phyloP scores from a whole-genome alignment of 1,139 yeast genomes.

The Saccharomyces hybrid region DNA sequence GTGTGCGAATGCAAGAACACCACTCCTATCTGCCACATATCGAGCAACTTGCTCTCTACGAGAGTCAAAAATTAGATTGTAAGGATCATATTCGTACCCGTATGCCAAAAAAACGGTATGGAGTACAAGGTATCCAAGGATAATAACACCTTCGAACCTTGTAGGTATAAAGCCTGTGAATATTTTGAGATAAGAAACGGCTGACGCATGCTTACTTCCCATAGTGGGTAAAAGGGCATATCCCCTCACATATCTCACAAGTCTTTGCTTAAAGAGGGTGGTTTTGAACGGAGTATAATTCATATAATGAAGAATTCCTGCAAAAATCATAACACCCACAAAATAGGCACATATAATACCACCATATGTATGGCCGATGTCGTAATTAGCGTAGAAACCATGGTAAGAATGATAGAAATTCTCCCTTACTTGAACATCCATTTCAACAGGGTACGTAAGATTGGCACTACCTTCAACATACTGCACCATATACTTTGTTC shows the following conservation, averaged over 20 bases:
- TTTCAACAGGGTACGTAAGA: conserved; percentile 11
- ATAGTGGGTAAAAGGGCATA: conserved; percentile 14
- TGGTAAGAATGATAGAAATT: conserved; percentile 14
- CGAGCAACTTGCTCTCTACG: conserved; percentile 36
- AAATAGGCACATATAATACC: conserved; percentile 12
- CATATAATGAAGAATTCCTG: conserved; percentile 9
- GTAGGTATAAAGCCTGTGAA: conserved; percentile 33
- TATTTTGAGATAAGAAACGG: conserved; percentile 5
- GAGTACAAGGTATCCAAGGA: conserved; percentile 41
- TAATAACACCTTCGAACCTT: conserved; percentile 48
- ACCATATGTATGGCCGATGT: conserved; percentile 13
- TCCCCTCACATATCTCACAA: conserved; percentile 14
- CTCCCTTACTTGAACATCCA: conserved; percentile 7
- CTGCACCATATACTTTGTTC: conserved; percentile 6
- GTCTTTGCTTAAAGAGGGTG: conserved; percentile 7
- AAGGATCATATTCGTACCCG: conserved; percentile 34
- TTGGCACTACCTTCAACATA: conserved; percentile 1
- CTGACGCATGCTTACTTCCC: conserved; percentile 15
- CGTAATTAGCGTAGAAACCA: conserved; percentile 14
- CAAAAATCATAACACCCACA: conserved; percentile 6
- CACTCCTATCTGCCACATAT: conserved; percentile 43
- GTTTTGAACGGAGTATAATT: conserved; percentile 11
- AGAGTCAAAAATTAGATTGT: conserved; percentile 38
- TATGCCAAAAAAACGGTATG: conserved; percentile 38
- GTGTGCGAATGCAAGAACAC: conserved; percentile 40